Percentiles rank a stretch among this genome's conserved stretches.
Conservation (phyloP, 257 asterid genomes). For the Przewalskia tangutica region DNA sequence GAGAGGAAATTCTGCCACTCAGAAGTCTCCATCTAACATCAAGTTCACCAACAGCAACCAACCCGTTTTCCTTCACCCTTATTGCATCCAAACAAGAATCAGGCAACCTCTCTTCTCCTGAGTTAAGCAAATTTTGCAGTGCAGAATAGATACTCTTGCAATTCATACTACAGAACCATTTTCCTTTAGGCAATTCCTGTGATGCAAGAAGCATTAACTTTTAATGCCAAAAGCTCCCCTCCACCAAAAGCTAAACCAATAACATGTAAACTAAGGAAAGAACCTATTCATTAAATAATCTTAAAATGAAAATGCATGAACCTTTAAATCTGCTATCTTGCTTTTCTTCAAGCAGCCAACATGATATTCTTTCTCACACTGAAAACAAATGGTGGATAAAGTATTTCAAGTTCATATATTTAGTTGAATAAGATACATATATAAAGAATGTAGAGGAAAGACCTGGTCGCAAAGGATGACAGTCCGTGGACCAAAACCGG, state of each 20-base stretch:
- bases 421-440: neutral
- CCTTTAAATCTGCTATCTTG: constrained; percentile 96
- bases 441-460: constrained; percentile 17
- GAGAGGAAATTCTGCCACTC: constrained; percentile 66
- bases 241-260: neutral
- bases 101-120: constrained; percentile 76
- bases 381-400: constrained; percentile 9
- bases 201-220: neutral
- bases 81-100: constrained; percentile 51
- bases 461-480: constrained; percentile 98
- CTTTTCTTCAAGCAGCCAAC: constrained; percentile 91
- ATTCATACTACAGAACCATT: constrained; percentile 81
- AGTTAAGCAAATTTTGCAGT: constrained; percentile 51
- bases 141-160: constrained; percentile 72
- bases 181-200: constrained; percentile 93
- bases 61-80: constrained; percentile 36
- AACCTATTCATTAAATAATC: neutral
- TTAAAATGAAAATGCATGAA: constrained; percentile 17
- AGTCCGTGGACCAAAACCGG: constrained; percentile 99
- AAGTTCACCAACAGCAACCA: constrained; percentile 27
- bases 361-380: constrained; percentile 98
- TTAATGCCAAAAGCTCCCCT: neutral
- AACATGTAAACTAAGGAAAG: neutral
- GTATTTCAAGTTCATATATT: constrained; percentile 4
- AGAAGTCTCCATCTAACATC: constrained; percentile 93